Conservation (phyloP, 2,329 filamentous ascomycete genomes). For the Aspergillus sp. region DNA sequence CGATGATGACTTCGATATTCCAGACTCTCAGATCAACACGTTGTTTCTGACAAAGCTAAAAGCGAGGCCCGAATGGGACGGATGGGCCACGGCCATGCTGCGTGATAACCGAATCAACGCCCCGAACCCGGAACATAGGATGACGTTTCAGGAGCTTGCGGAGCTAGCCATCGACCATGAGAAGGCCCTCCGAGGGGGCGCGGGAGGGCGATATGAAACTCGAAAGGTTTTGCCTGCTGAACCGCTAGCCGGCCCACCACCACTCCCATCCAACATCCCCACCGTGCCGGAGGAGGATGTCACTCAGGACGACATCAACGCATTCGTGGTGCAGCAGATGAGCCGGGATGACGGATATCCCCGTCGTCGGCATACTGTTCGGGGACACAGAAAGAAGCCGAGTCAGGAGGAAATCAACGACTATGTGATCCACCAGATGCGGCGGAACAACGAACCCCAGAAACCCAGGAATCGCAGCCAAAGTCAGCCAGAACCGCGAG, state of each 20-base stretch:
- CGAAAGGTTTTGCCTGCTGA: neutral
- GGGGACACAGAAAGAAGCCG: conserved; percentile 22
- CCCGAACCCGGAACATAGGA: conserved; percentile 16
- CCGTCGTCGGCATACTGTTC: conserved; percentile 5
- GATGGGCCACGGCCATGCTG: conserved; percentile 26
- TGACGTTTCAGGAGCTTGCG: conserved; percentile 25
- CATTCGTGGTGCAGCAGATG: conserved; percentile 28
- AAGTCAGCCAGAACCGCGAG: conserved; percentile 21
- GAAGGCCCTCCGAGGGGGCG: conserved; percentile 4
- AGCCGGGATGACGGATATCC: conserved; percentile 9
- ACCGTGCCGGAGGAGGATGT: conserved; percentile 3
- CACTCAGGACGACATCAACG: conserved; percentile 29
- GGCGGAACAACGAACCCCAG: conserved; percentile 21
- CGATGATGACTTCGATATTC: conserved; percentile 24
- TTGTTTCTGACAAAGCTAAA: conserved; percentile 28
- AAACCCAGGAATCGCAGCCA: conserved; percentile 16
- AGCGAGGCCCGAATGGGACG: conserved; percentile 24
- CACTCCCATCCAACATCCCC: neutral
- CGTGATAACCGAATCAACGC: conserved; percentile 23
- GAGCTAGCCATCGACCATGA: conserved; percentile 23
- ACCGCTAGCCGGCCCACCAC: neutral
- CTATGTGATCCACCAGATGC: conserved; percentile 29
- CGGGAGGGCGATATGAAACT: neutral
- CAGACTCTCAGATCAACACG: conserved; percentile 26
- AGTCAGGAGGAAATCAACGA: conserved; percentile 32